Conservation (phyloP, 176 grass and related monocot species). For the Oryza meridionalis region DNA sequence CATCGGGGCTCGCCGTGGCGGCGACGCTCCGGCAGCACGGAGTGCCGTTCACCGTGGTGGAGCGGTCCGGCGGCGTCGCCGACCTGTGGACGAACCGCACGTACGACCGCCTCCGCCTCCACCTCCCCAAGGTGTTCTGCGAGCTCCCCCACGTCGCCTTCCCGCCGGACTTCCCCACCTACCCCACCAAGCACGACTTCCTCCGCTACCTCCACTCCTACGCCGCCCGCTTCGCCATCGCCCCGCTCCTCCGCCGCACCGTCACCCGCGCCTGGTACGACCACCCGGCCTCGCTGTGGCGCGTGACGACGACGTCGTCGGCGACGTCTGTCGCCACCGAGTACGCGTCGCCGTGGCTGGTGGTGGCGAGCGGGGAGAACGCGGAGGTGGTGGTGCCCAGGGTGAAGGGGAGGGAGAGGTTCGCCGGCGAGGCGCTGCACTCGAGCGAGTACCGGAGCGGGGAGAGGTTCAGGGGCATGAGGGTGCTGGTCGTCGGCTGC, state of each 20-base stretch:
- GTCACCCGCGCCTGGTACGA: constrained; percentile 66
- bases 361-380: constrained; percentile 95
- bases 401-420: constrained; percentile 74
- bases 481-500: constrained; percentile 80
- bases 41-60: constrained; percentile 71
- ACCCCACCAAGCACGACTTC: constrained; percentile 81
- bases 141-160: constrained; percentile 81
- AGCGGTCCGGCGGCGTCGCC: constrained; percentile 78
- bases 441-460: constrained; percentile 87
- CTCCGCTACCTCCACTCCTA: constrained; percentile 83
- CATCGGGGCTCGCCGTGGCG: constrained; percentile 84
- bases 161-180: constrained; percentile 70
- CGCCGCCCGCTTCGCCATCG: constrained; percentile 61
- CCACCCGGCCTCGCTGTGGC: constrained; percentile 48
- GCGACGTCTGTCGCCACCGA: constrained; percentile 33
- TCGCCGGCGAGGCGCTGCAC: constrained; percentile 71
- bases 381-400: constrained; percentile 72
- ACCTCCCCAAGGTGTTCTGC: constrained; percentile 88
- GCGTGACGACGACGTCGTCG: constrained; percentile 35
- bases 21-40: constrained; percentile 65
- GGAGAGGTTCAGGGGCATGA: constrained; percentile 67
- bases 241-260: constrained; percentile 62
- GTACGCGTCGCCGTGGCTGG: constrained; percentile 76
- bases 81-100: constrained; percentile 86
- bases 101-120: constrained; percentile 86